Evolutionary conservation across 1,139 yeast species (phyloP).

Genomic region (Pneumocystis jirovecii): DNA sequence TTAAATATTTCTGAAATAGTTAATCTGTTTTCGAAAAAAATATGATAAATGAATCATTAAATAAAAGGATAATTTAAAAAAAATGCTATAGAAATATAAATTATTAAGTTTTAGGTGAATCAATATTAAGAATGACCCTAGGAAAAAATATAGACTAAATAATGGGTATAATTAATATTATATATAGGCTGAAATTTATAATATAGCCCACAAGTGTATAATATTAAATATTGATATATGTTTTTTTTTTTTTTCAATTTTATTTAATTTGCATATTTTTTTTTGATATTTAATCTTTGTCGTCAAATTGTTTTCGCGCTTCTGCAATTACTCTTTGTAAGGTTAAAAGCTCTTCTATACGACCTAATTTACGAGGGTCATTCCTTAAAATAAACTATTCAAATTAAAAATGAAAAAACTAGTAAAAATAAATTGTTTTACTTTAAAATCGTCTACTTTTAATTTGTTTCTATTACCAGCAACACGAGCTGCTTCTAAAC

Average conservation of each 20-base stretch:
- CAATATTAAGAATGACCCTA: not conserved
- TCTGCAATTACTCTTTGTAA: constrained; percentile 61
- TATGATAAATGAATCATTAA: not conserved
- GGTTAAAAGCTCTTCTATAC: constrained; percentile 64
- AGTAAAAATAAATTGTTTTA: not conserved
- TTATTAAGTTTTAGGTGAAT: not conserved
- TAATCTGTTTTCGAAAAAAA: not conserved
- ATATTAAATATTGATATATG: not conserved
- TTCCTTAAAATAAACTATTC: constrained; percentile 51
- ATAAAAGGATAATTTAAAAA: not conserved
- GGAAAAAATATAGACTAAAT: not conserved
- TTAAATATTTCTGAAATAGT: not conserved
- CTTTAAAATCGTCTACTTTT: constrained; percentile 70
- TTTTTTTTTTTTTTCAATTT: not conserved
- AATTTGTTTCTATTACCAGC: constrained; percentile 50
- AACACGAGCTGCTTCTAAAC: constrained; percentile 42
- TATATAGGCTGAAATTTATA: not conserved
- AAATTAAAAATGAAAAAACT: not conserved
- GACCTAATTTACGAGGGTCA: constrained; percentile 70
- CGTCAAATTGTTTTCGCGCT: constrained; percentile 73
- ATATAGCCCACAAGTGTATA: not conserved
- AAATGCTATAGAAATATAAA: not conserved
- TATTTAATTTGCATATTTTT: not conserved
- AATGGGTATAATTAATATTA: not conserved
- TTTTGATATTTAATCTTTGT: constrained; percentile 16